A percentile compares a stretch with the other conserved stretches of the same genome.
These are phyloP conservation scores for Lentinula raphanica DNA, from an alignment of 768 basidiomycete species.

Conservation along the genomic window DNA sequence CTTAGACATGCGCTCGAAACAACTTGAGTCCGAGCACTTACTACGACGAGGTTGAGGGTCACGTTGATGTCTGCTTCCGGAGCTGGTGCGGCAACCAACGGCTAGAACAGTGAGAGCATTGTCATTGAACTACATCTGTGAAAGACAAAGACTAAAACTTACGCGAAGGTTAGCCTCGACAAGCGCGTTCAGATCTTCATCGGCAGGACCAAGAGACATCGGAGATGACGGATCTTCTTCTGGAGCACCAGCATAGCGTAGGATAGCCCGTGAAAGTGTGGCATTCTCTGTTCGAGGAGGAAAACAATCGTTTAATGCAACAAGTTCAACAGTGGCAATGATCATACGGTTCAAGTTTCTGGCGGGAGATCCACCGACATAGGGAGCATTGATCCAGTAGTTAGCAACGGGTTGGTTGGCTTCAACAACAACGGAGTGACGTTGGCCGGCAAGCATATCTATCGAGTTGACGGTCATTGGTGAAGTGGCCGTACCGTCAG, in stretches of 20 bases:
- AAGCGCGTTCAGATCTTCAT: conserved; percentile 1
- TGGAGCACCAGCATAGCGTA: conserved; percentile 34
- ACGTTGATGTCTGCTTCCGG: conserved; percentile 21
- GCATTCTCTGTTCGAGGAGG: conserved; percentile 17
- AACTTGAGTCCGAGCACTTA: conserved; percentile 8
- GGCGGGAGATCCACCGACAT: conserved; percentile 25
- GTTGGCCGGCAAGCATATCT: conserved; percentile 12
- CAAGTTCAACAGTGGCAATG: background rate
- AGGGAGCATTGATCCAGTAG: conserved; percentile 40
- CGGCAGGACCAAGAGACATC: conserved; percentile 15
- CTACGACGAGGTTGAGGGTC: conserved; percentile 19
- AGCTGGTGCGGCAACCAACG: conserved; percentile 12
- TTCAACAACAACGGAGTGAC: conserved; percentile 19
- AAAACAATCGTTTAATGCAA: background rate
- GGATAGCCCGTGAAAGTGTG: conserved; percentile 27
- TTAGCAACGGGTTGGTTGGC: conserved; percentile 42
- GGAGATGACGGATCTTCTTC: conserved; percentile 28
- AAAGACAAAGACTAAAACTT: background rate
- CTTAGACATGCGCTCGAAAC: background rate
- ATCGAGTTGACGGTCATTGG: background rate
- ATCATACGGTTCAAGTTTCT: conserved; percentile 27
- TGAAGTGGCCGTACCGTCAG: conserved; percentile 31
- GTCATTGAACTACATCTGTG: background rate
- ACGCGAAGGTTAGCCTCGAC: conserved; percentile 10
- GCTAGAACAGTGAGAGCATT: background rate